Evolutionary conservation across 2,329 filamentous ascomycete genomes (phyloP), one percentile per base, ranked within the genome.

Genomic region (Apiospora rasikravindrae): DNA sequence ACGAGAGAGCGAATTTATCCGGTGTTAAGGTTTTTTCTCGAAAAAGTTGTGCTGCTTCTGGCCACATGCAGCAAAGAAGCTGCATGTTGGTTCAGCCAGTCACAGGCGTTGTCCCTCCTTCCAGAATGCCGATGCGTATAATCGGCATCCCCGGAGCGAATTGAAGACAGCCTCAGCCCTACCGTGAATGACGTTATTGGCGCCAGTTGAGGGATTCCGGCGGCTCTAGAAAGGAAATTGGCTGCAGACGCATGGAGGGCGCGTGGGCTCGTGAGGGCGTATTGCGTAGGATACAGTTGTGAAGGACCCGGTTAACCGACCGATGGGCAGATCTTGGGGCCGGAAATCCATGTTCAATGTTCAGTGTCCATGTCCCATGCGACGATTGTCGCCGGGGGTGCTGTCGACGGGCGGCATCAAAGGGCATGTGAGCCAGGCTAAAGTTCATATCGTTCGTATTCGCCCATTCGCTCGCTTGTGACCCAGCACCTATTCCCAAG

Each of bases 101-200:
- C 53, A 37, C 33, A 6, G 8, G 33, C 6, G 8, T 64, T 22
- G 8, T 64, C 19, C 49, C 14, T 53, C 24, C 5, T 37, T 37
- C 33, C 33, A 37, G 33, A 3, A 37, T 37, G 33, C 33, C 24
- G 29, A 40, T 40, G 19, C 22, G 6, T 64, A 4, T 33, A 40
- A n/a, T 64, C 57, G 57, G 57, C 24, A 64, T 64, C 57, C 33
- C 57, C 33, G 57, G 40, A 22, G 33, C 14, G 26, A 14, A 61
- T 22, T 22, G 53, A 33, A 40, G 33, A n/a, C 57, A n/a, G 16
- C 33, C 19, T 64, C 57, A 64, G 57, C 57, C 57, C 57, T 64
- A 64, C 57, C 19, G 37, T 40, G 57, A 64, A 64, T 64, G 57
- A 64, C 57, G 57, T 64, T 64, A 11, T 19, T n/a, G 57, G 57